Evolutionary conservation across 2,329 filamentous ascomycete genomes (phyloP), one percentile per base, ranked within the genome.

Genomic region (Cadophora luteo-olivacea): DNA sequence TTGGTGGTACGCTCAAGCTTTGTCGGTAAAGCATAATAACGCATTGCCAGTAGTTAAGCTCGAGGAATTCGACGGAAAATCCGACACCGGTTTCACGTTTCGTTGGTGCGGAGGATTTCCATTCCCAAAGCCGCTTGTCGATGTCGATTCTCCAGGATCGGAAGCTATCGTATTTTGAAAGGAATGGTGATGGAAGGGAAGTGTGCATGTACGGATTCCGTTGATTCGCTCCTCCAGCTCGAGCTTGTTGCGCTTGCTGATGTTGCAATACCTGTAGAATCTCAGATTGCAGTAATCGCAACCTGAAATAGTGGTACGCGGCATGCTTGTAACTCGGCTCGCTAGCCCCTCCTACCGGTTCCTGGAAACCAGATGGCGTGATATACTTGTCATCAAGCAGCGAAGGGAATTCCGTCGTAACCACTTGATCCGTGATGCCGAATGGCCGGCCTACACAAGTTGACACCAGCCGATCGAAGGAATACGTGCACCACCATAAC

Each of bases 401-500:
- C 3, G 93, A 97, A 1, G 95, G 95, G 72, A 97, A 97, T 76
- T 97, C 93, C 0, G 95, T 97, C 16, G 95, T 98, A 75, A 98
- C 93, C 71, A 97, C 93, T 78, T 97, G 92, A 81, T 98, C 96
- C n/a, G 92, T 94, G 71, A 98, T 93, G 36, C 95, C 94, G 76
- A 97, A 97, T 7, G 95, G 96, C 66, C 95, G 86, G 48, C 95
- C 95, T 32, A 98, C 95, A 74, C 94, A 97, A 25, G 93, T 94
- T 76, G 93, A 96, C 62, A 98, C 95, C 5, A 98, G 88, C n/a
- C 95, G 88, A 80, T 98, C 95, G 66, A 98, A 89, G 5, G 93
- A 95, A 80, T 98, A 98, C 1, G 94, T 94, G 81, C 94, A 97
- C 95, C 96, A 98, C 94, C 94, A 98, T 16, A 98, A 84, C 38